Evolutionary conservation across 768 basidiomycete genomes (phyloP).

Genomic region (Lentinula raphanica): DNA sequence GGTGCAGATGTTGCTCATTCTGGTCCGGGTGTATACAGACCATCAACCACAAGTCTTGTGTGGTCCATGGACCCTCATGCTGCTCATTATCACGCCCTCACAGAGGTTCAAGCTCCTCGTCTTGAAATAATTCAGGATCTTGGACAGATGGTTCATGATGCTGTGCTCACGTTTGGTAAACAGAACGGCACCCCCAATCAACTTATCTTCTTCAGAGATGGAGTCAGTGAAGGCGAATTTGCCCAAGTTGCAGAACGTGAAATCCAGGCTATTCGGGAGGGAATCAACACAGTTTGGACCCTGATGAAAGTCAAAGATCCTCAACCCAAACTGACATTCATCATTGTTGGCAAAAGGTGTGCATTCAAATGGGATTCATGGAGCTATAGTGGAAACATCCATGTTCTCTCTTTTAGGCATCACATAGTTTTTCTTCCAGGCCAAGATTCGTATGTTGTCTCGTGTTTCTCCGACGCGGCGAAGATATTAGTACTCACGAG

Average conservation of each 20-base stretch:
- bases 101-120: constrained; percentile 40
- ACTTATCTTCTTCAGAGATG: constrained; percentile 40
- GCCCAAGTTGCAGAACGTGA: constrained; percentile 34
- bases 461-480: not conserved
- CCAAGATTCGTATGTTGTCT: constrained; percentile 7
- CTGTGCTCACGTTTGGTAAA: constrained; percentile 16
- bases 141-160: constrained; percentile 30
- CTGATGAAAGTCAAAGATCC: not conserved
- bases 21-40: constrained; percentile 42
- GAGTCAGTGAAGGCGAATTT: constrained; percentile 41
- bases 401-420: constrained; percentile 32
- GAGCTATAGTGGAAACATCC: no score
- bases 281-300: constrained; percentile 15
- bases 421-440: constrained; percentile 47
- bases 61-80: constrained; percentile 44
- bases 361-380: not conserved
- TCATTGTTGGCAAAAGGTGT: constrained; percentile 58
- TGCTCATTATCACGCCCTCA: constrained; percentile 39
- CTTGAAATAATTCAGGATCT: constrained; percentile 42
- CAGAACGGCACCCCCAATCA: constrained; percentile 15
- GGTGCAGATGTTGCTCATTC: constrained; percentile 66
- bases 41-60: constrained; percentile 59
- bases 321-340: constrained; percentile 42
- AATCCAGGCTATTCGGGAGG: constrained; percentile 26
- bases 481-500: no score